Evolutionary conservation across 352 stramenopile species (phyloP).

Genomic region (Globisporangium viniferum): DNA sequence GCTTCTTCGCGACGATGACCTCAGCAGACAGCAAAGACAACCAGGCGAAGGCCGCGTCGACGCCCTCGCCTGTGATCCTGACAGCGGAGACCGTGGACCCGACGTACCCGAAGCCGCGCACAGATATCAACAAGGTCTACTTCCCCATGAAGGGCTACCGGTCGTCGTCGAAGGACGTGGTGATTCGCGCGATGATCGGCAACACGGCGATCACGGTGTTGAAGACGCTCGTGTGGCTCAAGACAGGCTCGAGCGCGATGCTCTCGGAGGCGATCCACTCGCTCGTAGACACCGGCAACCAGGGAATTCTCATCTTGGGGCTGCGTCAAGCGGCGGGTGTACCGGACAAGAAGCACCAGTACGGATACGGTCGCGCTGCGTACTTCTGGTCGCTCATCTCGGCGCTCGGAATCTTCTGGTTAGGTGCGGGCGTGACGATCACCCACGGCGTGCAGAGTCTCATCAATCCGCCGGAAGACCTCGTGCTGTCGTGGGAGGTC

Average conservation of each 20-base stretch:
- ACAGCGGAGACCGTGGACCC: conserved; percentile 26
- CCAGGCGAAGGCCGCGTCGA: neutral
- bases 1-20: conserved; percentile 8
- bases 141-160: conserved; percentile 81
- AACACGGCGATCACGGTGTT: conserved; percentile 93
- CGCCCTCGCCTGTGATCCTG: conserved; percentile 1
- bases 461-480: conserved; percentile 60
- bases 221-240: conserved; percentile 90
- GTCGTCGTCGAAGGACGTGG: conserved; percentile 72
- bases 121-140: conserved; percentile 85
- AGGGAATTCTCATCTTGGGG: conserved; percentile 88
- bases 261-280: conserved; percentile 97
- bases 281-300: conserved; percentile 97
- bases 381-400: conserved; percentile 99
- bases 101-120: conserved; percentile 53
- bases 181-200: conserved; percentile 89
- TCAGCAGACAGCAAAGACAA: conserved; percentile 1
- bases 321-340: conserved; percentile 80
- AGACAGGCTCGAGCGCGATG: conserved; percentile 95
- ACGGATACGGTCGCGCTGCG: conserved; percentile 95
- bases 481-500: conserved; percentile 86
- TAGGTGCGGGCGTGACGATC: conserved; percentile 94
- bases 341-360: conserved; percentile 95
- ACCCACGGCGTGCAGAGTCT: conserved; percentile 89
- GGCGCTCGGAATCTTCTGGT: conserved; percentile 97